phyloP scores from a whole-genome alignment of 1,284 basidiomycete species.

The Ganoderma sinense region DNA sequence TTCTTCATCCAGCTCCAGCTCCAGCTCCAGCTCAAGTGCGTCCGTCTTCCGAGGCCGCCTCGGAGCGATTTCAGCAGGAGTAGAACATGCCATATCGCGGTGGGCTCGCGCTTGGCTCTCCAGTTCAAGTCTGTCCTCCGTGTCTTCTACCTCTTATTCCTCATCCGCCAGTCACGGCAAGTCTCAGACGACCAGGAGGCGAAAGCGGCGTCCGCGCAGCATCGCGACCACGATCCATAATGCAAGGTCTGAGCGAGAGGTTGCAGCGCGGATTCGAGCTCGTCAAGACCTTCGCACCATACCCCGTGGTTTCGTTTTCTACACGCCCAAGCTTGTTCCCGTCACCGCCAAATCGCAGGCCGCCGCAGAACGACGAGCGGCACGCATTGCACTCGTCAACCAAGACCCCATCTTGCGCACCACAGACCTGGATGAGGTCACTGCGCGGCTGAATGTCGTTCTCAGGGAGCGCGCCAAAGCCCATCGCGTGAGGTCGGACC shows the following conservation, averaged over 20 bases:
- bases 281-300: conserved; percentile 64
- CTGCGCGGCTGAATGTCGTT: conserved; percentile 61
- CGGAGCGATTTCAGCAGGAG: conserved; percentile 49
- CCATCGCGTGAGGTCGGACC: conserved; percentile 31
- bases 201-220: conserved; percentile 51
- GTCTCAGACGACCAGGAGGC: conserved; percentile 50
- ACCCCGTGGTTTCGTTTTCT: conserved; percentile 73
- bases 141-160: conserved; percentile 49
- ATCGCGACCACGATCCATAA: conserved; percentile 53
- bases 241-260: conserved; percentile 61
- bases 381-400: conserved; percentile 21
- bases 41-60: conserved; percentile 45
- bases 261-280: conserved; percentile 65
- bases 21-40: conserved; percentile 39
- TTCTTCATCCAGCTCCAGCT: conserved; percentile 44
- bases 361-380: conserved; percentile 14
- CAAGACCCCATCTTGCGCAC: conserved; percentile 57
- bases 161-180: conserved; percentile 43
- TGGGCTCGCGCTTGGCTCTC: conserved; percentile 56
- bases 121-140: conserved; percentile 50
- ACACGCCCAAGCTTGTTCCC: conserved; percentile 54
- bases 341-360: conserved; percentile 16
- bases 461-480: conserved; percentile 48
- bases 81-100: conserved; percentile 55
- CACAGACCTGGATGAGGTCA: conserved; percentile 61